Conservation (phyloP, 176 grass and related monocot species). For the Oryza glumipatula region DNA sequence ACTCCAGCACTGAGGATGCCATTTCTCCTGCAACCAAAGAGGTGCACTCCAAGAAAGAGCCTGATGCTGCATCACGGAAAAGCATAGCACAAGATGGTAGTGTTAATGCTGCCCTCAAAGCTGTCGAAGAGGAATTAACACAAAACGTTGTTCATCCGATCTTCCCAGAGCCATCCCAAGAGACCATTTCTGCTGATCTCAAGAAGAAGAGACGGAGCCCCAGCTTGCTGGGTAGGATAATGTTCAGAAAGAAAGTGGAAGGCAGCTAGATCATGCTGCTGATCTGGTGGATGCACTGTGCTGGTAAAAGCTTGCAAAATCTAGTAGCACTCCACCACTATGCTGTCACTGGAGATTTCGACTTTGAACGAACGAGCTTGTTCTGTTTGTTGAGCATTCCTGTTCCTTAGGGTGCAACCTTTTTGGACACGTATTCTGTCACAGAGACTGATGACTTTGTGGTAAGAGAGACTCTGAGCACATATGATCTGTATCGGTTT, state of each 20-base stretch:
- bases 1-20: constrained; percentile 1
- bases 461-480: not conserved
- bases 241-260: constrained; percentile 58
- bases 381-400: not conserved
- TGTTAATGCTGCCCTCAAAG: not conserved
- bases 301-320: not conserved
- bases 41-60: constrained; percentile 16
- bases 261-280: not conserved
- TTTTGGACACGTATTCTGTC: constrained; percentile 8
- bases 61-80: not conserved
- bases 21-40: not conserved
- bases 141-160: not conserved
- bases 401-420: constrained; percentile 1
- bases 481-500: constrained; percentile 6
- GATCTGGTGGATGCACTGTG: constrained; percentile 6
- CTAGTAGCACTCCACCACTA: not conserved
- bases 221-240: constrained; percentile 66
- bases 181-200: not conserved
- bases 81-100: not conserved
- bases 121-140: not conserved
- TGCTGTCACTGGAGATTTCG: not conserved
- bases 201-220: constrained; percentile 60
- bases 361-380: not conserved
- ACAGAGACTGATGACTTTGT: not conserved
- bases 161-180: not conserved